phyloP scores from a whole-genome alignment of 2,329 filamentous ascomycete species.

The Monosporascus sp. region DNA sequence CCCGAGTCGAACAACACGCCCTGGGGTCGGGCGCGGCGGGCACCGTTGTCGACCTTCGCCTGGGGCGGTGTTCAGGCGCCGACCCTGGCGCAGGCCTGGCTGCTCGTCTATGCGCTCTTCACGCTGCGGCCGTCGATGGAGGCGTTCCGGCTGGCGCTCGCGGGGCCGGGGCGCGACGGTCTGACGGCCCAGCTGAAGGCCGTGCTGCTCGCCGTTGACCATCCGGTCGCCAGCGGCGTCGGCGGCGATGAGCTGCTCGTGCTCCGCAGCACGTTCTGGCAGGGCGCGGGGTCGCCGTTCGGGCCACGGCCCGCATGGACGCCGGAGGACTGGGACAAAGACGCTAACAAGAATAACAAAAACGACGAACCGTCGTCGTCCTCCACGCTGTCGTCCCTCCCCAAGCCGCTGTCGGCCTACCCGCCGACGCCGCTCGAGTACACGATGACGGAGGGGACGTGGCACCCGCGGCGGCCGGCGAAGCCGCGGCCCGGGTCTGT shows the following conservation, averaged over 20 bases:
- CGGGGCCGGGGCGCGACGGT: constrained; percentile 31
- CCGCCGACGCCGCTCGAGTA: constrained; percentile 46
- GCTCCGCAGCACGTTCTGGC: constrained; percentile 60
- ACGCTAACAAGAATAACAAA: not conserved
- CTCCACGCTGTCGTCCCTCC: constrained; percentile 22
- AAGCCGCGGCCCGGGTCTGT: constrained; percentile 68
- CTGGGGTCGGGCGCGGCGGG: constrained; percentile 52
- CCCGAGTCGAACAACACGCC: constrained; percentile 49
- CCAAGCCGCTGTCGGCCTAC: constrained; percentile 38
- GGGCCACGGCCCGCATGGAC: constrained; percentile 61
- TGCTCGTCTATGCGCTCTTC: constrained; percentile 48
- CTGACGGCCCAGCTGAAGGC: constrained; percentile 36
- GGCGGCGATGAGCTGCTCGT: constrained; percentile 33
- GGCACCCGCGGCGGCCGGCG: constrained; percentile 65
- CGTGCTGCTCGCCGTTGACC: constrained; percentile 45
- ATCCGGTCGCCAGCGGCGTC: constrained; percentile 33
- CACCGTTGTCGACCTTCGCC: constrained; percentile 39
- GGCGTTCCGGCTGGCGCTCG: constrained; percentile 42
- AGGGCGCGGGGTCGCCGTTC: constrained; percentile 63
- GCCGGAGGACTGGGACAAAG: constrained; percentile 34
- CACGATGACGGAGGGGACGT: constrained; percentile 38
- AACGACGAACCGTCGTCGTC: not conserved
- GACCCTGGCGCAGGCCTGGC: constrained; percentile 47
- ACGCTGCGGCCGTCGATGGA: constrained; percentile 45
- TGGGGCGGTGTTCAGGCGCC: constrained; percentile 40